phyloP scores from a whole-genome alignment of 352 stramenopile genomes.

The Thraustochytrium sp. region DNA sequence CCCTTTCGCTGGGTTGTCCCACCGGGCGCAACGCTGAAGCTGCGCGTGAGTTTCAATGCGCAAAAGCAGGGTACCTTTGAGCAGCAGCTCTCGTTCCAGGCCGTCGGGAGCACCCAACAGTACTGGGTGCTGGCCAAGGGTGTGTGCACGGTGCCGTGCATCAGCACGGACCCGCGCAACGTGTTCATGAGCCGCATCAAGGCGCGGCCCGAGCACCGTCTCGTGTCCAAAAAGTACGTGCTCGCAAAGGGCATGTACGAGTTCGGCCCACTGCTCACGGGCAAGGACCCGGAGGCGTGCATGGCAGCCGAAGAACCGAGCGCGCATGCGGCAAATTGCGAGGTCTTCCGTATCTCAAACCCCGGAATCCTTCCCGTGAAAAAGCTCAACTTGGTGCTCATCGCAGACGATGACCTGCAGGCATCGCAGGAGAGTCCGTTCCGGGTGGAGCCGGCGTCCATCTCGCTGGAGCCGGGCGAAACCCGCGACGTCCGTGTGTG shows the following conservation, averaged over 20 bases:
- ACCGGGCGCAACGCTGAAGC: slow-evolving; percentile 57
- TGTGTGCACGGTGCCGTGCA: slow-evolving; percentile 73
- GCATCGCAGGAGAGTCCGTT: slow-evolving; percentile 54
- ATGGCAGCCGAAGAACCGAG: slow-evolving; percentile 1
- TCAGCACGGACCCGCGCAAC: slow-evolving; percentile 83
- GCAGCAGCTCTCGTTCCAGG: slow-evolving; percentile 76
- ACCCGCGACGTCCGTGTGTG: slow-evolving; percentile 82
- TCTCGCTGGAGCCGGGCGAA: slow-evolving; percentile 76
- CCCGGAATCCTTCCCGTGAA: slow-evolving; percentile 60
- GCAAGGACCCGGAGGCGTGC: slow-evolving; percentile 49
- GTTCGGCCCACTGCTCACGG: slow-evolving; percentile 81
- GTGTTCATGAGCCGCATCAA: slow-evolving; percentile 89
- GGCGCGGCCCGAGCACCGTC: slow-evolving; percentile 58
- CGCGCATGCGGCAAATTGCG: slow-evolving; percentile 54
- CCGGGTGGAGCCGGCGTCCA: slow-evolving; percentile 59
- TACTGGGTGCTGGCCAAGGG: slow-evolving; percentile 73
- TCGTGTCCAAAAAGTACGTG: slow-evolving; percentile 84
- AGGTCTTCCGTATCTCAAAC: slow-evolving; percentile 85
- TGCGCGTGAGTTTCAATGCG: slow-evolving; percentile 73
- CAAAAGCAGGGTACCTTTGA: slow-evolving; percentile 69
- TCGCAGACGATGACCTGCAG: background rate
- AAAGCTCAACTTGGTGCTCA: slow-evolving; percentile 45
- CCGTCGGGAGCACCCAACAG: slow-evolving; percentile 69
- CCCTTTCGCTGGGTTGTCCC: slow-evolving; percentile 69
- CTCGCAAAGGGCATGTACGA: slow-evolving; percentile 77